These are phyloP conservation scores for Ichthyophthirius multifiliis DNA, from an alignment of 169 alveolate genomes.

Conservation along the genomic window DNA sequence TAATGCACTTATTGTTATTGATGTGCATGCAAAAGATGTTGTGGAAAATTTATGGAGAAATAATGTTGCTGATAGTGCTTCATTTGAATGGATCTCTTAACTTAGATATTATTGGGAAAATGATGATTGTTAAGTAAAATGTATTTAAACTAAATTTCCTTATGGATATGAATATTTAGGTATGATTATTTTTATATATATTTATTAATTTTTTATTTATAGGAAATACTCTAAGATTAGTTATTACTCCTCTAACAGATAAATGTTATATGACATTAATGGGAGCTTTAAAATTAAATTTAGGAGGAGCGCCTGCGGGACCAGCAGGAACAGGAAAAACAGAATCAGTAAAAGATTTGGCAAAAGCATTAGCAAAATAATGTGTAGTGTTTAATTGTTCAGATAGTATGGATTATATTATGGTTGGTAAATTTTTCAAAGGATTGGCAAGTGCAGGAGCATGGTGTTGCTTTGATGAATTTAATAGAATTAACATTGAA, in stretches of 20 bases:
- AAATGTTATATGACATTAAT: constrained; percentile 87
- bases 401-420: constrained; percentile 85
- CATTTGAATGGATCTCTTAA: constrained; percentile 91
- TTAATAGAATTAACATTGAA: constrained; percentile 85
- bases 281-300: constrained; percentile 86
- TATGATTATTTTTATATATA: too few relatives aligned
- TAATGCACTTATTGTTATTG: constrained; percentile 92
- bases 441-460: constrained; percentile 91
- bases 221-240: constrained; percentile 85
- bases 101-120: constrained; percentile 96
- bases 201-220: too few relatives aligned
- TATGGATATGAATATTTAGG: constrained; percentile 91
- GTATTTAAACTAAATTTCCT: constrained; percentile 86
- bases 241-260: constrained; percentile 90
- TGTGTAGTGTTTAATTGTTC: constrained; percentile 90
- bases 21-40: constrained; percentile 95
- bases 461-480: constrained; percentile 91
- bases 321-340: constrained; percentile 92
- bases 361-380: constrained; percentile 86
- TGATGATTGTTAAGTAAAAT: constrained; percentile 87
- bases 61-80: constrained; percentile 65
- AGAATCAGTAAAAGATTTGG: constrained; percentile 88
- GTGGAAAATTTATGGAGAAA: constrained; percentile 75
- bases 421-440: constrained; percentile 90
- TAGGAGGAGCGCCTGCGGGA: constrained; percentile 93